phyloP scores from a whole-genome alignment of 140 eudicot species.

The Anethum foeniculum region DNA sequence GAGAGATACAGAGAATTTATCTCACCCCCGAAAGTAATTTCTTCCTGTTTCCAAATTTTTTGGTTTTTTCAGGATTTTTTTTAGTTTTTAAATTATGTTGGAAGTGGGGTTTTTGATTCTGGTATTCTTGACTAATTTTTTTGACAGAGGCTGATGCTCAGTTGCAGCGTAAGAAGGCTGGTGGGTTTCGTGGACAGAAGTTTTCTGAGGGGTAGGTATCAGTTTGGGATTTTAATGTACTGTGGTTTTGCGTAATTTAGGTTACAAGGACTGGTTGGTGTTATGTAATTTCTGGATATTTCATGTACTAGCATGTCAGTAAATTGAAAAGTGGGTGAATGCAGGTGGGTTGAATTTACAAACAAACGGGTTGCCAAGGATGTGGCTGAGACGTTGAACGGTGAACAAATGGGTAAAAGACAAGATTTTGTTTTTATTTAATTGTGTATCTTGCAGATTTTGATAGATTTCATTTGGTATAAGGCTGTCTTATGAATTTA shows the following conservation, averaged over 20 bases:
- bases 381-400: conserved; percentile 72
- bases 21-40: conserved; percentile 73
- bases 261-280: background rate
- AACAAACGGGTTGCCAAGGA: conserved; percentile 74
- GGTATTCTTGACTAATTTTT: background rate
- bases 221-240: background rate
- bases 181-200: conserved; percentile 78
- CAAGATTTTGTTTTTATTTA: background rate
- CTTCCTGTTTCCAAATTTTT: background rate
- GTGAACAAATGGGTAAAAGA: conserved; percentile 74
- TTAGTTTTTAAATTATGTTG: background rate
- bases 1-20: conserved; percentile 73
- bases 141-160: conserved; percentile 58
- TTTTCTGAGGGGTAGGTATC: conserved; percentile 73
- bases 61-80: background rate
- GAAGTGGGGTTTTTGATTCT: background rate
- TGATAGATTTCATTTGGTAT: background rate
- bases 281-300: background rate
- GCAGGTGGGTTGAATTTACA: conserved; percentile 93
- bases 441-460: background rate
- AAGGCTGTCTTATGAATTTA: background rate
- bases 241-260: background rate
- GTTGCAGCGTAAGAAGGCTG: conserved; percentile 61
- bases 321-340: conserved; percentile 12
- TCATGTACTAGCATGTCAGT: background rate